Evolutionary conservation across 805 yeast species (phyloP).

Genomic region (Lipomyces anomalus): DNA sequence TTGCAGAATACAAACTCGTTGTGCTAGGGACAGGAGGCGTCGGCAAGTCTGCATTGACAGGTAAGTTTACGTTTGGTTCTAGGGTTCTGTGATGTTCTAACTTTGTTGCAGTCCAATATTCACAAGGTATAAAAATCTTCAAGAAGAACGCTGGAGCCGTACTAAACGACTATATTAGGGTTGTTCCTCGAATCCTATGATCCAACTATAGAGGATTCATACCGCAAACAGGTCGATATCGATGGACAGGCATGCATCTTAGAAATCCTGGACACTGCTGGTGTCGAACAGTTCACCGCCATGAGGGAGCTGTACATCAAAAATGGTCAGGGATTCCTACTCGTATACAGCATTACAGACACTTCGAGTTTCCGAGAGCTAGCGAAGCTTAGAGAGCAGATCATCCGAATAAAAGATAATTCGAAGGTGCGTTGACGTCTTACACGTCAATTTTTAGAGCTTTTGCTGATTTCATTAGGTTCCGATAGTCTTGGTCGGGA

Average conservation of each 20-base stretch:
- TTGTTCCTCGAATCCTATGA: slow-evolving; percentile 48
- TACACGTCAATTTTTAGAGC: too few relatives aligned
- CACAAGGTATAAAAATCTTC: too few relatives aligned
- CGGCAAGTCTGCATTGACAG: slow-evolving; percentile 50
- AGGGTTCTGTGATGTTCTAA: too few relatives aligned
- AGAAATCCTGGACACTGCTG: slow-evolving; percentile 90
- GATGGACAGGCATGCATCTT: slow-evolving; percentile 84
- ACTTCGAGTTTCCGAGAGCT: slow-evolving; percentile 72
- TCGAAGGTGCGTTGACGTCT: slow-evolving; percentile 28
- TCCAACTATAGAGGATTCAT: slow-evolving; percentile 96
- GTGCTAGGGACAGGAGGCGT: slow-evolving; percentile 97
- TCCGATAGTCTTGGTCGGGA: slow-evolving; percentile 89
- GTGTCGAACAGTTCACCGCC: slow-evolving; percentile 92
- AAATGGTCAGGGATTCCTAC: slow-evolving; percentile 82
- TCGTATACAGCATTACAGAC: slow-evolving; percentile 81
- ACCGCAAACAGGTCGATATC: slow-evolving; percentile 79
- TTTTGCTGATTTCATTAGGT: too few relatives aligned
- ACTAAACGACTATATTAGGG: slow-evolving; percentile 40
- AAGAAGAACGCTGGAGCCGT: too few relatives aligned
- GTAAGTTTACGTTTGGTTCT: slow-evolving; percentile 1
- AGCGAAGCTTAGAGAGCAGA: slow-evolving; percentile 76
- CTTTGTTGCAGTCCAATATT: slow-evolving; percentile 20
- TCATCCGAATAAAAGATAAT: slow-evolving; percentile 72
- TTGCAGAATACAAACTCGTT: slow-evolving; percentile 48
- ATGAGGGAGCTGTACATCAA: slow-evolving; percentile 66